Evolutionary conservation across 257 asterid genomes (phyloP).

Genomic region (Solanum arcanum): DNA sequence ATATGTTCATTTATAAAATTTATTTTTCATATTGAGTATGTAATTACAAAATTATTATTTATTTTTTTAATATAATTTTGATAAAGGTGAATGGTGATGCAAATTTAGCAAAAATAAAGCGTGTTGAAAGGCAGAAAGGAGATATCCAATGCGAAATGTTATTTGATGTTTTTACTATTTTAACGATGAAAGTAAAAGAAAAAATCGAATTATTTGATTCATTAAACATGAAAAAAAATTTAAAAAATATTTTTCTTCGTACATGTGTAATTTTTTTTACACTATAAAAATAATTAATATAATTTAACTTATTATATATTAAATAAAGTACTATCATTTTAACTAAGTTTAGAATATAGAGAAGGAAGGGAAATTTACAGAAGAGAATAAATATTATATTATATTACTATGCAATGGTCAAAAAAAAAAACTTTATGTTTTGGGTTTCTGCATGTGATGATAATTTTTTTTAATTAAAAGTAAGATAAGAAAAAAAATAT

Average conservation of each 20-base stretch:
- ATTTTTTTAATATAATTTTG: too few relatives aligned
- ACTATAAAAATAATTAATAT: not conserved
- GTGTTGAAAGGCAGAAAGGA: not conserved
- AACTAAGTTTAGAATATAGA: too few relatives aligned
- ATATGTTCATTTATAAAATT: not conserved
- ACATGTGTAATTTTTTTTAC: not conserved
- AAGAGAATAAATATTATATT: not conserved
- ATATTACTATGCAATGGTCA: not conserved
- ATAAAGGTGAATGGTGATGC: not conserved
- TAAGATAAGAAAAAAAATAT: not conserved
- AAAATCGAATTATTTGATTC: too few relatives aligned
- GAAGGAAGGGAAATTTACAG: not conserved
- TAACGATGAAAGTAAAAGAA: fast-evolving
- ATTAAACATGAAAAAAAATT: too few relatives aligned
- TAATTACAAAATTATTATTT: not conserved
- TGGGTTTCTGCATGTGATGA: not conserved
- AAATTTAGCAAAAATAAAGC: not conserved
- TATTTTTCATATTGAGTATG: not conserved
- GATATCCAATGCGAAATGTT: not conserved
- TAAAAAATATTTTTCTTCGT: too few relatives aligned
- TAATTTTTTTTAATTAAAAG: not conserved
- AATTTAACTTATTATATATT: not conserved
- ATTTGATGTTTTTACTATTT: not conserved
- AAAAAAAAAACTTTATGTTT: not conserved
- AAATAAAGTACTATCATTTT: not conserved